Base-by-base conservation (phyloP, 768 basidiomycete genomes). In the Russula sp. region DNA sequence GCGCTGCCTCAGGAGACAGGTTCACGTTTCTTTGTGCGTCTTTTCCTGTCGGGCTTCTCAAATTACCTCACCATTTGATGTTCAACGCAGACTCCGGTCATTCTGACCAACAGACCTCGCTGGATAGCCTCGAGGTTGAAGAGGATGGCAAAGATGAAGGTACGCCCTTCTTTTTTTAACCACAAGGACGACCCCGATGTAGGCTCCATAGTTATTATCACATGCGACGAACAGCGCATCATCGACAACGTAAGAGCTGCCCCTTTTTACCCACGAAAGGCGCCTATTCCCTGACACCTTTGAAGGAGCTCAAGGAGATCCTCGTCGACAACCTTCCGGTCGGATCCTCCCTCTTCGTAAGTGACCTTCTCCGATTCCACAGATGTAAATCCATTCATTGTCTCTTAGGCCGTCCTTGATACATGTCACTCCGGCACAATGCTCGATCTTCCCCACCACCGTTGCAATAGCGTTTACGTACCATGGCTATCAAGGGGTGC, bases 131-230 rank as follows among this genome's bases (percentile, higher is more conserved):
- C 2, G 25, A 48, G 16, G 56, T 13, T 8, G 67, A 70, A 52
- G 66, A 66, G 7, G 70, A 71, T n/a, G 69, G 66, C 5, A 38
- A 55, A 8, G 69, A 70, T n/a, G 70, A 70, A 58, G 62, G 69
- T 67, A 45, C n/a, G 66, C 14, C 22, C 25, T 10, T 39, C 7
- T 7, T 10, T 16, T 7, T 25, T 2, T 4, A 29, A 6, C 9
- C 39, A 1, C 8, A 1, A 32, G 4, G 20, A 1, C 18, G 7
- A 1, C 29, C 18, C 29, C 50, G 8, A 54, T 16, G 22, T 5
- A 22, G 5, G 18, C 38, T 7, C 11, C 14, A 32, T 51, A 64
- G 66, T 60, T 1, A 60, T 64, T 35, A 51, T 57, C 13, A 64
- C 66, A 7, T 43, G 50, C 34, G 59, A 61, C 58, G 29, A 47